phyloP scores from a whole-genome alignment of 108 stramenopile species.

The Discostella pseudostelligera region DNA sequence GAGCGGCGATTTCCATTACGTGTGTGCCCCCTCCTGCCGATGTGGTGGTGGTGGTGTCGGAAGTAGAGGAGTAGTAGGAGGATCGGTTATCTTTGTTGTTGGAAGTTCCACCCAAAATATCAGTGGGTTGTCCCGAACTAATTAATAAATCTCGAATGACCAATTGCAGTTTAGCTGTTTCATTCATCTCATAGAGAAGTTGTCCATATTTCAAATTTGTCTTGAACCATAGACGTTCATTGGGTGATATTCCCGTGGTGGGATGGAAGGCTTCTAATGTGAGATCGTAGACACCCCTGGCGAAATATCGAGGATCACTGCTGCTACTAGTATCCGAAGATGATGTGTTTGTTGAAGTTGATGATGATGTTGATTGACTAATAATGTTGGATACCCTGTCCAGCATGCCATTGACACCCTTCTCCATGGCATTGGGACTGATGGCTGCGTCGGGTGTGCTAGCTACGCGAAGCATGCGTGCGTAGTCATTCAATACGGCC shows the following conservation, averaged over 20 bases:
- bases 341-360: not conserved
- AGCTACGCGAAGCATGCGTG: conserved; percentile 72
- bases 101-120: conserved; percentile 13
- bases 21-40: conserved; percentile 76
- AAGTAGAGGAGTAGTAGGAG: too few relatives aligned
- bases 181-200: conserved; percentile 88
- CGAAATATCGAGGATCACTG: conserved; percentile 51
- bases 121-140: conserved; percentile 17
- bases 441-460: conserved; percentile 56
- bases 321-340: conserved; percentile 6
- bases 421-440: conserved; percentile 87
- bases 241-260: conserved; percentile 65
- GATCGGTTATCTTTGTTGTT: too few relatives aligned
- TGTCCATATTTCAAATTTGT: conserved; percentile 94
- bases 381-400: conserved; percentile 79
- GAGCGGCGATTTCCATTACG: conserved; percentile 89
- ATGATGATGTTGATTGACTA: conserved; percentile 29
- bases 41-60: conserved; percentile 17
- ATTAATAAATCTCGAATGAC: conserved; percentile 77
- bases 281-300: conserved; percentile 67
- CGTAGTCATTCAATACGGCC: conserved; percentile 57
- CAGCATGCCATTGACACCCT: conserved; percentile 90
- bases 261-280: conserved; percentile 80
- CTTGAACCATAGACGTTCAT: conserved; percentile 94
- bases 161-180: conserved; percentile 79